Conservation (phyloP, 352 stramenopile genomes). For the Elongisporangium senticosum region DNA sequence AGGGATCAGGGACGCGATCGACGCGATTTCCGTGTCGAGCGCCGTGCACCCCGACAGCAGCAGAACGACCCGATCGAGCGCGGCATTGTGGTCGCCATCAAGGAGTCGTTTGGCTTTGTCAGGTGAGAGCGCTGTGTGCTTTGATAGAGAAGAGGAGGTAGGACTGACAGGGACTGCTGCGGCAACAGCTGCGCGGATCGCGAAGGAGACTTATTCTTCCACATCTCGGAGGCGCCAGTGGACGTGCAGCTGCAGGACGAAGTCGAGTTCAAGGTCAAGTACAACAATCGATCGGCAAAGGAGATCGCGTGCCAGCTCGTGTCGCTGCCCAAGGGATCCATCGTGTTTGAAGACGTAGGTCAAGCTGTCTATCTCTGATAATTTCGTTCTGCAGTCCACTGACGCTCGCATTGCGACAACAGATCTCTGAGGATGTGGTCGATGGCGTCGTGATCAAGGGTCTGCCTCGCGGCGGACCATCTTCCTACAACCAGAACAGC, state of each 20-base stretch:
- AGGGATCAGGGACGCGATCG: conserved; percentile 7
- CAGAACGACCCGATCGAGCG: conserved; percentile 20
- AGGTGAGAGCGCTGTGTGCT: conserved; percentile 12
- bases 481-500: conserved; percentile 29
- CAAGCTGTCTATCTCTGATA: not conserved
- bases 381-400: not conserved
- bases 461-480: conserved; percentile 26
- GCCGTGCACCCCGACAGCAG: conserved; percentile 13
- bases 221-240: conserved; percentile 69
- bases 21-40: conserved; percentile 10
- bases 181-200: conserved; percentile 36
- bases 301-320: conserved; percentile 69
- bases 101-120: conserved; percentile 54
- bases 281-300: conserved; percentile 67
- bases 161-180: conserved; percentile 4
- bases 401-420: not conserved
- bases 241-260: conserved; percentile 68
- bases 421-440: conserved; percentile 44
- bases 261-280: conserved; percentile 68
- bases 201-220: conserved; percentile 77
- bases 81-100: conserved; percentile 41
- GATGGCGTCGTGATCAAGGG: conserved; percentile 67
- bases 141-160: not conserved
- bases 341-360: conserved; percentile 61
- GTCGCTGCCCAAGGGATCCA: conserved; percentile 60